Base-by-base conservation (phyloP, 1,284 basidiomycete species). In the Trametes sp. region DNA sequence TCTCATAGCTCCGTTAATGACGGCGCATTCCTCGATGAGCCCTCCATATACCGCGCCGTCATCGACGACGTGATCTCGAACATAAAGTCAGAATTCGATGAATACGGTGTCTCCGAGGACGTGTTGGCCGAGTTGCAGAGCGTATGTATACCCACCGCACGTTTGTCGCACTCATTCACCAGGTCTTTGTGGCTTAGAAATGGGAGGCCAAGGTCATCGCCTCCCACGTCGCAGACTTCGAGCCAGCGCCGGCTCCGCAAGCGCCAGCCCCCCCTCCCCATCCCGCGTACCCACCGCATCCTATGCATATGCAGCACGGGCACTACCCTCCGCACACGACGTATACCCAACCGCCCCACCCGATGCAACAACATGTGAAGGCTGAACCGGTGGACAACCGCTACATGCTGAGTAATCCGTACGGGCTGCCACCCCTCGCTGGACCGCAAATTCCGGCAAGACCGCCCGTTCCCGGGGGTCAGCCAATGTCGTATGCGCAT, bases 51-150 rank as follows among this genome's bases (percentile, higher is more conserved):
- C 79, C 92, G 96, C 68, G 79, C 87, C 69, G 94, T 98, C 80
- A 98, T 99, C 80, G 95, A 98, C 86, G 95, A 98, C 81, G 96
- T 98, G 67, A 92, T 98, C 73, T 81, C 83, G 45, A 84, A 86
- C 71, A 94, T 97, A 79, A 94, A 94, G 78, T 83, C 89, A 76
- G 97, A 98, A 78, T 99, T 98, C 80, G 96, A 98, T 75, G 96
- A 98, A 77, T 96, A 94, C 76, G 97, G 96, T 59, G 93, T 99
- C 68, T 86, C 90, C 74, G 95, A 98, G 76, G 94, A 96, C 38
- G 90, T 98, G 58, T 82, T 98, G 57, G 89, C 90, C 70, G 91
- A 94, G 62, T 81, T 99, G 59, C 94, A 97, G 79, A 84, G 87
- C 67, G 95, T 96, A 80, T 83, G 93, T 84, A 66, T 64, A 52